Evolutionary conservation across 192 early-diverging fungal species (phyloP).

Genomic region (Pecoramyces ruminantium): DNA sequence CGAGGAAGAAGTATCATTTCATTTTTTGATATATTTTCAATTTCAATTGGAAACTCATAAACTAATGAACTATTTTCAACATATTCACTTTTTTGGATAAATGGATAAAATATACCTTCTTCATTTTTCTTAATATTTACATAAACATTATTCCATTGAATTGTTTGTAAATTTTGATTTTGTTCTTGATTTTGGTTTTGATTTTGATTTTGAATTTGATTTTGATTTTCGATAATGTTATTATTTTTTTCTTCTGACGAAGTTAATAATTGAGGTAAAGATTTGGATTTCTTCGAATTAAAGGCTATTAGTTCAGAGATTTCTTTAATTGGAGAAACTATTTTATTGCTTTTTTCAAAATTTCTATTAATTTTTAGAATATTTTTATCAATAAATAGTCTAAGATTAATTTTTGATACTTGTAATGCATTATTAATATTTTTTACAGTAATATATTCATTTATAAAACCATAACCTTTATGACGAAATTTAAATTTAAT

Average conservation of each 20-base stretch:
- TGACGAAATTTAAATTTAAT: constrained; percentile 41
- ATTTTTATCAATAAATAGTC: constrained; percentile 49
- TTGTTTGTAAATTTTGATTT: neutral
- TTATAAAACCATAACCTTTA: constrained; percentile 34
- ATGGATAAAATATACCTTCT: neutral
- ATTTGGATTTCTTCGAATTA: neutral
- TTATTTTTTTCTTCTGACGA: no score
- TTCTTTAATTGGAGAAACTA: neutral
- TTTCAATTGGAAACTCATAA: neutral
- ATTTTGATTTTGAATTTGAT: no score
- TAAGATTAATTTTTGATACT: constrained; percentile 38
- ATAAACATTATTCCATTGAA: neutral
- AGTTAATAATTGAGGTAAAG: neutral
- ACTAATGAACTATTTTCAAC: neutral
- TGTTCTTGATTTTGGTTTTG: no score
- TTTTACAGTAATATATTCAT: constrained; percentile 38
- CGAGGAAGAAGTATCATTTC: neutral
- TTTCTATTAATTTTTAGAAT: neutral
- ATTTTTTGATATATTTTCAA: neutral
- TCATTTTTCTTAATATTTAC: neutral
- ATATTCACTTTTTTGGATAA: neutral
- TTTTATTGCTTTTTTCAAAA: neutral
- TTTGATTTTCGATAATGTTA: no score
- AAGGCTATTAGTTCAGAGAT: neutral
- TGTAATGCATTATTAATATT: constrained; percentile 56